A percentile compares a stretch with the other conserved stretches of the same genome.
phyloP scores from a whole-genome alignment of 257 asterid species.

The Solanum rostratum region DNA sequence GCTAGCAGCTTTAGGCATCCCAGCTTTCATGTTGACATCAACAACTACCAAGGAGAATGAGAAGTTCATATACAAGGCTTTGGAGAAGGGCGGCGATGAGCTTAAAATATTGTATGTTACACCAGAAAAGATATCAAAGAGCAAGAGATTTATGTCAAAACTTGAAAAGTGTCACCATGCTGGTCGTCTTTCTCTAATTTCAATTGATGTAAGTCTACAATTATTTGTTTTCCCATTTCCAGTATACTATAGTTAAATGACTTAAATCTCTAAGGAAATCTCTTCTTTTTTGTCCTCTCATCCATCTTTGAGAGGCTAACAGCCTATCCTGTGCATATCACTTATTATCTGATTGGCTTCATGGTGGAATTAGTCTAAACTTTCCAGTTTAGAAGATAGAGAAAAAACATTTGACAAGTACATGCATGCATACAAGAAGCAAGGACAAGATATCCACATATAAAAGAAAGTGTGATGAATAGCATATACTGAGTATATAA shows the following conservation, averaged over 20 bases:
- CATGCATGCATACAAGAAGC: neutral
- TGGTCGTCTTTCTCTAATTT: slow-evolving; percentile 85
- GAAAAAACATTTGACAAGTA: neutral
- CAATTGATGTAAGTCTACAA: slow-evolving; percentile 69
- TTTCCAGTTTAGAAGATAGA: neutral
- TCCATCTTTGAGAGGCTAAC: neutral
- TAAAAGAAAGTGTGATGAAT: neutral
- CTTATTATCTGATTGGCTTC: neutral
- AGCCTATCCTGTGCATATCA: neutral
- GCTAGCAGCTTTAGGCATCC: slow-evolving; percentile 81
- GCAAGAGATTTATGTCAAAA: slow-evolving; percentile 96
- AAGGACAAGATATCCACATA: neutral
- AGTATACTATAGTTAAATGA: neutral
- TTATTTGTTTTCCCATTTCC: neutral
- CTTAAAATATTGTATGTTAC: slow-evolving; percentile 84
- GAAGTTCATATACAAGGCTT: slow-evolving; percentile 82
- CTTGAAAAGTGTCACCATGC: slow-evolving; percentile 92
- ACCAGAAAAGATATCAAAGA: slow-evolving; percentile 95
- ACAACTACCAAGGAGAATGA: slow-evolving; percentile 73
- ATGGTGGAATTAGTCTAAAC: neutral
- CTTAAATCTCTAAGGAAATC: neutral
- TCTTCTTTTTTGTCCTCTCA: neutral
- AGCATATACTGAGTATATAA: no score
- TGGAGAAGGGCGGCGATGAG: slow-evolving; percentile 85
- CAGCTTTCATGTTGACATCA: slow-evolving; percentile 78